Percentiles rank a stretch among this genome's conserved stretches.
phyloP scores from a whole-genome alignment of 495 filamentous ascomycete species.

The Massariosphaeria phaeospora region DNA sequence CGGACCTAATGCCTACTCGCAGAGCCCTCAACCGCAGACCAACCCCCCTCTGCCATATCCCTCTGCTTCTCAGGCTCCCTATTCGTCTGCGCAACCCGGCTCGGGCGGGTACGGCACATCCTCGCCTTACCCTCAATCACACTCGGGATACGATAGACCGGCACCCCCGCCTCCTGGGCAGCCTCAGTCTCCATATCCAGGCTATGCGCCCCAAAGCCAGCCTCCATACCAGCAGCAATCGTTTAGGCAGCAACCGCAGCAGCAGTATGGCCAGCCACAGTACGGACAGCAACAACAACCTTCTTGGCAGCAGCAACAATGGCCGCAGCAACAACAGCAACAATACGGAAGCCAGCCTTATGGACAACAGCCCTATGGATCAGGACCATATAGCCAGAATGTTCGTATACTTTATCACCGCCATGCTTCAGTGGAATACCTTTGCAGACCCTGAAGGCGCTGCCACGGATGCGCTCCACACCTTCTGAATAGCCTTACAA shows the following conservation, averaged over 20 bases:
- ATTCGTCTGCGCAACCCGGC: background rate
- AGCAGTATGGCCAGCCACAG: too few relatives aligned
- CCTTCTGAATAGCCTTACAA: too few relatives aligned
- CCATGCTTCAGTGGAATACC: background rate
- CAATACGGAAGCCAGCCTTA: conserved; percentile 20
- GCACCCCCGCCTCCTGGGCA: conserved; percentile 23
- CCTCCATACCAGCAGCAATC: conserved; percentile 24
- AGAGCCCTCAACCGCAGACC: conserved; percentile 22
- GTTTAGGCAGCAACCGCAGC: background rate
- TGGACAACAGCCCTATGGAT: conserved; percentile 12
- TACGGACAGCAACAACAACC: conserved; percentile 14
- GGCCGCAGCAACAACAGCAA: conserved; percentile 12
- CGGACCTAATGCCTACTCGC: conserved; percentile 21
- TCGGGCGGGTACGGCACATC: conserved; percentile 4
- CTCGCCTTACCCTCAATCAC: conserved; percentile 23
- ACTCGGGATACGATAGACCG: conserved; percentile 26
- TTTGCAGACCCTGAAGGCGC: background rate
- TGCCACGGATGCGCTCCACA: background rate
- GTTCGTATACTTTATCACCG: background rate
- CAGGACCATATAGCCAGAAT: conserved; percentile 12
- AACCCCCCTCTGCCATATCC: conserved; percentile 25
- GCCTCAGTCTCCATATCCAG: conserved; percentile 3
- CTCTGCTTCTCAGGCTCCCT: conserved; percentile 6
- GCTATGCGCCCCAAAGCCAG: conserved; percentile 1
- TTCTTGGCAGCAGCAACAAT: conserved; percentile 2